Conservation (phyloP, 2,329 filamentous ascomycete genomes). For the Hirsutella rhossiliensis region DNA sequence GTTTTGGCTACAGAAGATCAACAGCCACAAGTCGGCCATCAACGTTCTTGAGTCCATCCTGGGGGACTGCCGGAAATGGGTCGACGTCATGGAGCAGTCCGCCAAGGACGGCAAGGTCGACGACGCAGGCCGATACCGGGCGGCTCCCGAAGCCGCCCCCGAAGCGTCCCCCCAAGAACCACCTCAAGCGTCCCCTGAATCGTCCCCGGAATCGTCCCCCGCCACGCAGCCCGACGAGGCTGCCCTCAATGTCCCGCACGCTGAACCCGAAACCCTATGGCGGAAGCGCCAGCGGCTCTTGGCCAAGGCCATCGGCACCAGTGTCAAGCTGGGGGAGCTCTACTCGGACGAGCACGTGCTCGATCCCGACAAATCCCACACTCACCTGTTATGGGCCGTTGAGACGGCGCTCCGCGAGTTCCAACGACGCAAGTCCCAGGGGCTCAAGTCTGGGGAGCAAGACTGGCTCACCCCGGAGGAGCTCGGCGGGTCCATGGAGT, state of each 20-base stretch:
- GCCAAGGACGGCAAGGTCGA: slow-evolving; percentile 33
- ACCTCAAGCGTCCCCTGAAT: background rate
- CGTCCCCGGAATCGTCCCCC: too few relatives aligned
- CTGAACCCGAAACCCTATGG: slow-evolving; percentile 34
- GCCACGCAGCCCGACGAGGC: too few relatives aligned
- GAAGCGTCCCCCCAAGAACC: background rate
- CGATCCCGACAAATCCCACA: slow-evolving; percentile 59
- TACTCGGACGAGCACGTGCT: slow-evolving; percentile 68
- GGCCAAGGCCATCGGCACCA: slow-evolving; percentile 61
- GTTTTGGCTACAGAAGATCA: slow-evolving; percentile 65
- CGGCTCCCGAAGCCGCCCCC: background rate
- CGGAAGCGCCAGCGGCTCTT: slow-evolving; percentile 54
- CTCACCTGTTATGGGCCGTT: slow-evolving; percentile 66
- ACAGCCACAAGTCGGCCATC: slow-evolving; percentile 57
- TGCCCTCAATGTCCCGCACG: too few relatives aligned
- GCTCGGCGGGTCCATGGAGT: slow-evolving; percentile 62
- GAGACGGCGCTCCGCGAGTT: slow-evolving; percentile 68
- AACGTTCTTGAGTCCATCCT: slow-evolving; percentile 69
- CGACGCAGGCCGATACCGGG: slow-evolving; percentile 21
- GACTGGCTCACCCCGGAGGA: slow-evolving; percentile 60
- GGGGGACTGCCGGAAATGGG: slow-evolving; percentile 53
- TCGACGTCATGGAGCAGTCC: slow-evolving; percentile 39
- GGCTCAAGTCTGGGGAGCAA: slow-evolving; percentile 57
- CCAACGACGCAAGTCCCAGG: slow-evolving; percentile 52
- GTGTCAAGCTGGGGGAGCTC: slow-evolving; percentile 74